phyloP scores from a whole-genome alignment of 2,329 filamentous ascomycete genomes.

The Verticillium albo-atrum region DNA sequence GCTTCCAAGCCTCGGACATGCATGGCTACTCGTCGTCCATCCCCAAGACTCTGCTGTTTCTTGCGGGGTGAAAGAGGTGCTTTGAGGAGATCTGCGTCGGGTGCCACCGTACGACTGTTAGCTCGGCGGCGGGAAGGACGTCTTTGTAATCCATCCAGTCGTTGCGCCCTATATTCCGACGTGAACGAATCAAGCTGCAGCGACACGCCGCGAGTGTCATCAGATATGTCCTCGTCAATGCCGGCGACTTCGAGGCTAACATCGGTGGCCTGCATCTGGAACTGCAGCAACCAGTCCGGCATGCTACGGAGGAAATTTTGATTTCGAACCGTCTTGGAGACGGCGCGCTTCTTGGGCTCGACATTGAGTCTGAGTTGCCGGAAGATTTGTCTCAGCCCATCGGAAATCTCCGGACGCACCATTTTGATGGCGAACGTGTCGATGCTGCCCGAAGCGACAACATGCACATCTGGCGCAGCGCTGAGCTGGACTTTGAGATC shows the following conservation, averaged over 20 bases:
- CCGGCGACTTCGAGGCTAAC: slow-evolving; percentile 90
- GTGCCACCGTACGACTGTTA: slow-evolving; percentile 65
- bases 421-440: slow-evolving; percentile 88
- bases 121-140: slow-evolving; percentile 64
- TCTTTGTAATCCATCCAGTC: slow-evolving; percentile 59
- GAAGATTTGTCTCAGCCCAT: slow-evolving; percentile 88
- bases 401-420: slow-evolving; percentile 86
- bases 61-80: slow-evolving; percentile 44
- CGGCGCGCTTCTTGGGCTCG: slow-evolving; percentile 55
- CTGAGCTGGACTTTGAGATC: slow-evolving; percentile 83
- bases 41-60: slow-evolving; percentile 54
- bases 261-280: slow-evolving; percentile 80
- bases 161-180: slow-evolving; percentile 82
- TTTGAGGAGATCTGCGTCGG: slow-evolving; percentile 61
- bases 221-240: slow-evolving; percentile 76
- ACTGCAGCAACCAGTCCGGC: slow-evolving; percentile 79
- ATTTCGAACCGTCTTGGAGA: slow-evolving; percentile 31
- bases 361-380: slow-evolving; percentile 72
- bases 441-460: slow-evolving; percentile 72
- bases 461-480: slow-evolving; percentile 79
- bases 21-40: slow-evolving; percentile 77
- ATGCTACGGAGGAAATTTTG: slow-evolving; percentile 71
- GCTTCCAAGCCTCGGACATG: slow-evolving; percentile 82
- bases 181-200: slow-evolving; percentile 85
- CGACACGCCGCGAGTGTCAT: slow-evolving; percentile 75